Conservation (phyloP, 148 eudicot genomes). For the Rhododendron simsii region DNA sequence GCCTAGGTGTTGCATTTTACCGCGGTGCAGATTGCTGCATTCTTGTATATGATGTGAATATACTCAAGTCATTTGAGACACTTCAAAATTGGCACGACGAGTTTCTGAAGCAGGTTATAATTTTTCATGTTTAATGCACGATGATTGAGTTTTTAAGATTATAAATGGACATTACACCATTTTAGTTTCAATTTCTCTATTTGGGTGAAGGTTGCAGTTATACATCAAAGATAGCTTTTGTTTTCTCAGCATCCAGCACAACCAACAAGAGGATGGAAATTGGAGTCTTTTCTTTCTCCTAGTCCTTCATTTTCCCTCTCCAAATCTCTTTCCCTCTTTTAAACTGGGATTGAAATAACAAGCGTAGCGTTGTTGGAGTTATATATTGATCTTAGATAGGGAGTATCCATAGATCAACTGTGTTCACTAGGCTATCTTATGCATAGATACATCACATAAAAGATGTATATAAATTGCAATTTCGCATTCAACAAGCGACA, state of each 20-base stretch:
- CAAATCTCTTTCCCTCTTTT: too few species aligned
- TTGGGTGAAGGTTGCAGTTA: background rate
- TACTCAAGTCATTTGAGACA: slow-evolving; percentile 38
- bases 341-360: background rate
- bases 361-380: background rate
- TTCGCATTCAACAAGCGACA: background rate
- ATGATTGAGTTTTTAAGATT: background rate
- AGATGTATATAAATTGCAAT: background rate
- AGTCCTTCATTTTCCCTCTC: background rate
- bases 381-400: background rate
- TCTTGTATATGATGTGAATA: slow-evolving; percentile 52
- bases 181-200: background rate
- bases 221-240: background rate
- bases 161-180: background rate
- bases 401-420: background rate
- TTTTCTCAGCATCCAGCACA: background rate
- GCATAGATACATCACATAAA: background rate
- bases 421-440: background rate
- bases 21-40: slow-evolving; percentile 66
- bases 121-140: background rate
- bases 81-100: slow-evolving; percentile 56
- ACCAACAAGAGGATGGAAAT: background rate
- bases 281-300: background rate
- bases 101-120: slow-evolving; percentile 44
- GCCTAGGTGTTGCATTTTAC: slow-evolving; percentile 57